These are phyloP conservation scores for Neopestalotiopsis sp. DNA, from an alignment of 2,329 filamentous ascomycete species.

Conservation along the genomic window DNA sequence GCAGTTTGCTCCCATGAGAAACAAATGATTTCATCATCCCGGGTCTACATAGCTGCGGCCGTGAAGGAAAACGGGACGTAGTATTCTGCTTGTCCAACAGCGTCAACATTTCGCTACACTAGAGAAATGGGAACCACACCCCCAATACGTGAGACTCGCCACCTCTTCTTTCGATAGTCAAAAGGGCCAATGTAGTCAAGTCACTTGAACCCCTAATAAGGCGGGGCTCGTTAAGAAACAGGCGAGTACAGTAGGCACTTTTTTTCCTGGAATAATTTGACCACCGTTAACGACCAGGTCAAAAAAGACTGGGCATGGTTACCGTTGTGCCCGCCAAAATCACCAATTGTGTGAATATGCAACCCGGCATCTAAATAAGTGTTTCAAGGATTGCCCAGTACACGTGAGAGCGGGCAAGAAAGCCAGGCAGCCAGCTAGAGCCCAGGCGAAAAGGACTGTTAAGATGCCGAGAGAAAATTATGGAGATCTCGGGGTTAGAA, in stretches of 20 bases:
- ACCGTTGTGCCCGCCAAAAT: background rate
- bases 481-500: background rate
- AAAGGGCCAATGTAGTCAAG: background rate
- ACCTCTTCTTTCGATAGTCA: background rate
- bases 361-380: constrained; percentile 3
- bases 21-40: background rate
- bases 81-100: background rate
- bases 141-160: background rate
- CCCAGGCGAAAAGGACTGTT: background rate
- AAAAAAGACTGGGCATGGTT: background rate
- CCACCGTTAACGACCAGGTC: background rate
- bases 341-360: background rate
- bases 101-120: background rate
- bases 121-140: background rate
- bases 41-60: background rate
- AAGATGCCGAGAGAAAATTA: constrained; percentile 6
- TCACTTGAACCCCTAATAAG: background rate
- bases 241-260: background rate
- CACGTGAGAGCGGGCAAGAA: background rate
- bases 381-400: constrained; percentile 10
- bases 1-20: background rate
- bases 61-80: background rate
- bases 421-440: background rate
- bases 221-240: background rate
- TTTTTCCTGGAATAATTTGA: background rate